phyloP scores from a whole-genome alignment of 2,329 filamentous ascomycete genomes.

The Verticillium tricorpus region DNA sequence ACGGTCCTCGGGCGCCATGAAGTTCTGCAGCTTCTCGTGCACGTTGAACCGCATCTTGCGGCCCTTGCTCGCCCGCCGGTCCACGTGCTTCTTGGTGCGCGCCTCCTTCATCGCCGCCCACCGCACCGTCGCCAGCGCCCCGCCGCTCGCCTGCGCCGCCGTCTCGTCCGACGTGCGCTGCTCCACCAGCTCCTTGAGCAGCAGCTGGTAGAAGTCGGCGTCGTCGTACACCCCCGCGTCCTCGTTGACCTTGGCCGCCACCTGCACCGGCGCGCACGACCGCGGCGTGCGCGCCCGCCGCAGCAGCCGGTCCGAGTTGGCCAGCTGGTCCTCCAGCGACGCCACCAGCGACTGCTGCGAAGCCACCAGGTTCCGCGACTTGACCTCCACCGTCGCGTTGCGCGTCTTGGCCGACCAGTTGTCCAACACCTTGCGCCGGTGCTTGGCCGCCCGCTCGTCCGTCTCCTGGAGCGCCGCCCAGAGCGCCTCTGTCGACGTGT shows the following conservation, averaged over 20 bases:
- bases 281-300: conserved; percentile 67
- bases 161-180: conserved; percentile 71
- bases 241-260: conserved; percentile 50
- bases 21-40: conserved; percentile 96
- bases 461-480: conserved; percentile 67
- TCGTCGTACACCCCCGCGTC: conserved; percentile 78
- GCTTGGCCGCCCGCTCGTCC: conserved; percentile 54
- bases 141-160: conserved; percentile 35
- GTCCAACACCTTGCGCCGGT: conserved; percentile 70
- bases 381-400: conserved; percentile 50
- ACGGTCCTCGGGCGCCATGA: conserved; percentile 89
- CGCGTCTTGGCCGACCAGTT: conserved; percentile 82
- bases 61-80: conserved; percentile 93
- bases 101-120: conserved; percentile 69
- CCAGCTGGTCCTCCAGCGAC: conserved; percentile 64
- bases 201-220: conserved; percentile 86
- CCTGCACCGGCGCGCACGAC: conserved; percentile 71
- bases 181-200: conserved; percentile 90
- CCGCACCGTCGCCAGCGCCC: conserved; percentile 48
- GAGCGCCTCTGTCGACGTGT: conserved; percentile 56
- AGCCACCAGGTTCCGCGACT: conserved; percentile 51
- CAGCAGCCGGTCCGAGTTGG: conserved; percentile 61
- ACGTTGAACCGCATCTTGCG: conserved; percentile 91
- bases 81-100: conserved; percentile 78
- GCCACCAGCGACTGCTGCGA: conserved; percentile 60